Evolutionary conservation across 1,139 yeast genomes (phyloP).

Genomic region (Candida pseudocylindracea): DNA sequence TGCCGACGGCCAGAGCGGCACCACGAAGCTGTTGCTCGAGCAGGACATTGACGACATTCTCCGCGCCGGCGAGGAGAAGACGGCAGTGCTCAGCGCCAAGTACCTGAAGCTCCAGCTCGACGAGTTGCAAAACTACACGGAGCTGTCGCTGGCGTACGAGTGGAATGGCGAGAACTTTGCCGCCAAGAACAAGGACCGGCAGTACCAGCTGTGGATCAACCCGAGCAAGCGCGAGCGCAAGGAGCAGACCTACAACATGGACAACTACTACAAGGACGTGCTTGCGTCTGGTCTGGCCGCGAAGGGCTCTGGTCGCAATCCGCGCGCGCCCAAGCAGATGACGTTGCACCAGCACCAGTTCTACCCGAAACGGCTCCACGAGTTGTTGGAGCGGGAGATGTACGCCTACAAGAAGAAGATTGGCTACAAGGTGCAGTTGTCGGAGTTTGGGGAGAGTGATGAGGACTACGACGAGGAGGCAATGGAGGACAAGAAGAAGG

Average conservation of each 20-base stretch:
- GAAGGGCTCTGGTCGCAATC: not conserved
- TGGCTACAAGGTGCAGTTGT: constrained; percentile 23
- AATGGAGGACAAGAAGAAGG: constrained; percentile 1
- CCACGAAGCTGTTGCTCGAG: too few species aligned
- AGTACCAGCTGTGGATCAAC: constrained; percentile 32
- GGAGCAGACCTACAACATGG: constrained; percentile 48
- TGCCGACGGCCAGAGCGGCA: constrained; percentile 11
- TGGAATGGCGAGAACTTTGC: constrained; percentile 71
- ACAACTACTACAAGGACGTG: constrained; percentile 61
- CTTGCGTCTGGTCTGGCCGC: constrained; percentile 19
- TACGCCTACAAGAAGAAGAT: constrained; percentile 30
- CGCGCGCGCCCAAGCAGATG: constrained; percentile 39
- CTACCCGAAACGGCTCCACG: constrained; percentile 35
- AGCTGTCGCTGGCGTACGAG: constrained; percentile 50
- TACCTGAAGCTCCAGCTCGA: constrained; percentile 48
- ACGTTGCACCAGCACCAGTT: constrained; percentile 58
- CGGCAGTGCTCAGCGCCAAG: constrained; percentile 36
- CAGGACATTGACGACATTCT: constrained; percentile 43
- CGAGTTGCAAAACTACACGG: constrained; percentile 52
- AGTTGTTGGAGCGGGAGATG: constrained; percentile 44
- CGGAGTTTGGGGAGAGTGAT: too few species aligned
- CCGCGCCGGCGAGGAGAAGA: constrained; percentile 37
- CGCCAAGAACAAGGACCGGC: constrained; percentile 30
- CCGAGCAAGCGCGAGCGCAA: constrained; percentile 65
- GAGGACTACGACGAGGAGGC: too few species aligned